Evolutionary conservation across 2,329 filamentous ascomycete genomes (phyloP), one percentile per base, ranked within the genome.

Genomic region (Cadophora gregata): DNA sequence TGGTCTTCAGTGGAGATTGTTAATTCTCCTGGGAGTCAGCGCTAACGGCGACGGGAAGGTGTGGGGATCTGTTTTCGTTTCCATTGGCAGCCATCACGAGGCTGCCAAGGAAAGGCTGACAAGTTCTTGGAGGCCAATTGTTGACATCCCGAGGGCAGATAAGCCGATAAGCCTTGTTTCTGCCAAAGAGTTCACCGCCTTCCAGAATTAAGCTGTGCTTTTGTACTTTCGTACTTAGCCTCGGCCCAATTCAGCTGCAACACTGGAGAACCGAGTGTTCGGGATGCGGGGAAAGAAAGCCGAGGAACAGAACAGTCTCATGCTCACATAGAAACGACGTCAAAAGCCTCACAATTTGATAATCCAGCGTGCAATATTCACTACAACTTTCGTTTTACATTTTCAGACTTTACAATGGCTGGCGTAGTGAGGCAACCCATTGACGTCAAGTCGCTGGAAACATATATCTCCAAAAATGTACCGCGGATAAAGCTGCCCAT

Each of bases 361-460:
- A 14, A 16, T 19, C 12, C 31, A 25, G 25, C 19, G 2, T 36
- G 16, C 21, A 58, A 4, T 33, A 19, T 19, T 3, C 12, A 8
- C 9, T 53, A n/a, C 59, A 25, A 51, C 21, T 38, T 50, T 21
- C 27, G 8, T 45, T 38, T 19, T 27, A 33, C n/a, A 31, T 4
- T 25, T 66, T 9, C 62, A 61, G 53, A 38, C 51, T 60, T 69
- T 64, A 69, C 65, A 71, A 90, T 97, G 95, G 95, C 96, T 62
- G 95, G 95, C 74, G 85, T 85, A 70, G 89, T 99, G 66, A 89
- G 96, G 78, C 96, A 99, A 78, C 92, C 93, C 51, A 96, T 99
- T 77, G 92, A 98, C 77, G 81, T 95, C 74, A 81, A 85, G 75
- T 88, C 92, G 19, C 84, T 99, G 64, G 91, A 95, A 82, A 85